Base-by-base conservation (phyloP, 2,329 filamentous ascomycete genomes). In the Ophiostoma triangulosporum region DNA sequence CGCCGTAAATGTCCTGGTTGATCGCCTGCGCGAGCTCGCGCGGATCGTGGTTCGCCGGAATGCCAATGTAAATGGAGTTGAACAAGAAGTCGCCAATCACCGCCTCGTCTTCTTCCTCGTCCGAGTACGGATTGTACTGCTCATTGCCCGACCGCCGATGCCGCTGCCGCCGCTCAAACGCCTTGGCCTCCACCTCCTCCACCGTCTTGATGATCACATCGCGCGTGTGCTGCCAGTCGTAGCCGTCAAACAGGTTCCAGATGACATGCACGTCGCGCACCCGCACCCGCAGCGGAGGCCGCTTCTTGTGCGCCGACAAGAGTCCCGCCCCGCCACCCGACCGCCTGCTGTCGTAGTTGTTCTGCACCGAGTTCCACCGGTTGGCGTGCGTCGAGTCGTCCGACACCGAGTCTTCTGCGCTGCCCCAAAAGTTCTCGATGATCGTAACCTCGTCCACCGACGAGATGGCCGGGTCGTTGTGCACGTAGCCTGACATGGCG, bases 201-300 rank as follows among this genome's bases (percentile, higher is more conserved):
- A 98, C 89, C 6, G 88, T 89, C 63, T 91, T 86, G 22, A 83
- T 82, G 54, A 98, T 95, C 4, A 84, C 80, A 57, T 93, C 85
- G 43, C 91, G 79, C 0, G 94, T 98, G 43, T 80, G 78, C 60
- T 83, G 79, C 94, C 94, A 98, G 67, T 98, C 94, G 64, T 95
- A 98, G 1, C 93, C 93, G 70, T 98, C 93, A 66, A 93, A 96
- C 1, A 98, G 72, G 63, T 98, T 95, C 93, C 93, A 98, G 56
- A 97, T 96, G 51, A 96, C 72, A 64, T 97, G 88, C 6, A 95
- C 83, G 63, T 96, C 88, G 26, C 87, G 83, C 15, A 97, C 77
- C 5, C 81, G 81, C 3, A 96, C 74, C 58, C 81, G 83, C 14
- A 98, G 69, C 6, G 91, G 88, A 57, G 84, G 53, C 17, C 24